These are phyloP conservation scores for Albugo laibachii DNA, from an alignment of 352 stramenopile genomes.

Conservation along the genomic window DNA sequence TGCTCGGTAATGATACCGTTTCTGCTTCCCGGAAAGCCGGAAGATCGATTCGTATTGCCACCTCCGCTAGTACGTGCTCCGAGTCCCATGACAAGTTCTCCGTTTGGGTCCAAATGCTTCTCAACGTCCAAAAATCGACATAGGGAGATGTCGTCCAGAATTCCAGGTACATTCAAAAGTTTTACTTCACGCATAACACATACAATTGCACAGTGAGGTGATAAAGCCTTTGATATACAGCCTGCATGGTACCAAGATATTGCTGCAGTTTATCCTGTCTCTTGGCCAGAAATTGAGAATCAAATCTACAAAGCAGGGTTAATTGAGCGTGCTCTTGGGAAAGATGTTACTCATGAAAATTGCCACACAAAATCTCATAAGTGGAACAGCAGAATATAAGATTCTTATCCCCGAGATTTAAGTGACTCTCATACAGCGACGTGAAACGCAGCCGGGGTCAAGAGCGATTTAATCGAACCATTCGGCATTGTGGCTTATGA, in stretches of 20 bases:
- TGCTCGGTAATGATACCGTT: conserved; percentile 40
- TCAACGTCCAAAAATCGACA: conserved; percentile 66
- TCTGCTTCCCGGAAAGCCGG: conserved; percentile 25
- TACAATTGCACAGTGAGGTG: not conserved
- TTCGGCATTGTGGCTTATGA: conserved; percentile 2
- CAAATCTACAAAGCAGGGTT: conserved; percentile 24
- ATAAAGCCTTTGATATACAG: not conserved
- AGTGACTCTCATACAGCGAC: not conserved
- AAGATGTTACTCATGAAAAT: no score
- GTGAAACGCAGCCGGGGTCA: not conserved
- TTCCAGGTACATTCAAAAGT: conserved; percentile 43
- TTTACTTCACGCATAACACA: conserved; percentile 11
- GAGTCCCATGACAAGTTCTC: conserved; percentile 10
- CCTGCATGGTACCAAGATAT: conserved; percentile 28
- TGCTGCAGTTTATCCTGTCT: conserved; percentile 50
- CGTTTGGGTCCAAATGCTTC: conserved; percentile 49
- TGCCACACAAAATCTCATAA: no score
- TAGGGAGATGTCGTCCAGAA: conserved; percentile 51
- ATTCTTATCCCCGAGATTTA: no score
- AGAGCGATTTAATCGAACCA: no score
- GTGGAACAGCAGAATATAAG: no score
- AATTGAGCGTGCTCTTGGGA: no score
- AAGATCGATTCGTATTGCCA: conserved; percentile 27
- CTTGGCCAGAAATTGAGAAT: conserved; percentile 64
- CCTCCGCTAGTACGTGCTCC: conserved; percentile 8